Conservation (phyloP, 495 filamentous ascomycete species). For the Talaromyces ruber region DNA sequence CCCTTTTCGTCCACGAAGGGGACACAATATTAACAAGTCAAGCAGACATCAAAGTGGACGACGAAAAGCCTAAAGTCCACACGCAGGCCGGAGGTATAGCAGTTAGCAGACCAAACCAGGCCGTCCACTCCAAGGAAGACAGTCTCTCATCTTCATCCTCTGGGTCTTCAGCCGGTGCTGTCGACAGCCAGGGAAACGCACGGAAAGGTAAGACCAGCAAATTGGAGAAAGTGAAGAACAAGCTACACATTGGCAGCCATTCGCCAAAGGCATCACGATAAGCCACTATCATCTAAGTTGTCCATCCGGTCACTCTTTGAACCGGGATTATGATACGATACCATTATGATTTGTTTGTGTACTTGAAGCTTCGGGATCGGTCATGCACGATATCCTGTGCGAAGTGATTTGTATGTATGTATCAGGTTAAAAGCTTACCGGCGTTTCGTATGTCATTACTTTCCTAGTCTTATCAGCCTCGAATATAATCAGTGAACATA, state of each 20-base stretch:
- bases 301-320: background rate
- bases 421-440: background rate
- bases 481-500: background rate
- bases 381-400: background rate
- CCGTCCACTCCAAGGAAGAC: background rate
- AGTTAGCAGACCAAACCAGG: background rate
- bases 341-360: too few species aligned
- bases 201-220: slow-evolving; percentile 12
- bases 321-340: background rate
- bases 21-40: background rate
- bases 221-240: slow-evolving; percentile 23
- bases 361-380: background rate
- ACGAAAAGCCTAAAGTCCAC: background rate
- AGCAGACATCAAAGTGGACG: background rate
- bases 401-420: background rate
- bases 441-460: background rate
- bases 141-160: slow-evolving; percentile 1
- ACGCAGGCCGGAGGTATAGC: background rate
- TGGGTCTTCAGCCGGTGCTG: background rate
- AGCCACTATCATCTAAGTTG: background rate
- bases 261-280: background rate
- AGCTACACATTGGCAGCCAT: slow-evolving; percentile 20
- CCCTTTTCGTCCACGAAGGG: background rate
- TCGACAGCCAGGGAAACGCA: background rate
- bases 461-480: background rate